Conservation (phyloP, 371 early-diverging fungal species). For the Zychaea mexicana region DNA sequence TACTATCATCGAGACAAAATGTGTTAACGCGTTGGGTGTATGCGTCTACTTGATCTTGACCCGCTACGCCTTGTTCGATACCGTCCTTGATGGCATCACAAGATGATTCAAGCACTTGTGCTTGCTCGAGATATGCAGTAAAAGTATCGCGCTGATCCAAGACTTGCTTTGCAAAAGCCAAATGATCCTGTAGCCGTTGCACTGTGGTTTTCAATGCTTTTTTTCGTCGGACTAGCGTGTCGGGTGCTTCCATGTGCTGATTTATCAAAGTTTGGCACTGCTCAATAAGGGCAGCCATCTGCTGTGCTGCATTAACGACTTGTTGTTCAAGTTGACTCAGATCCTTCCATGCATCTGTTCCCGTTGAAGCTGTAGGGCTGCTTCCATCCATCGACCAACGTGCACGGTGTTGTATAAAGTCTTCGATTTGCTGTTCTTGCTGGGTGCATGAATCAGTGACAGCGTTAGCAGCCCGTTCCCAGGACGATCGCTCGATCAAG, state of each 20-base stretch:
- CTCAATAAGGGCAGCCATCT: background rate
- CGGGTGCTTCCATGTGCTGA: background rate
- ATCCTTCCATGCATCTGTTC: background rate
- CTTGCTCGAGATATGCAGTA: slow-evolving; percentile 2
- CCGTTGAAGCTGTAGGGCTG: background rate
- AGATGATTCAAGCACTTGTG: slow-evolving; percentile 4
- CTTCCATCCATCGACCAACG: slow-evolving; percentile 22
- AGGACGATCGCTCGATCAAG: slow-evolving; percentile 15
- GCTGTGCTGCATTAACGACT: background rate
- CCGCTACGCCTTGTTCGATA: slow-evolving; percentile 6
- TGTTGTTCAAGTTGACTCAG: background rate
- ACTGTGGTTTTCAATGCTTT: background rate
- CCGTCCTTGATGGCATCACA: slow-evolving; percentile 3
- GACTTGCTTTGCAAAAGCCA: slow-evolving; percentile 17
- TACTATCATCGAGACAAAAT: background rate
- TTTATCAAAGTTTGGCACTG: background rate
- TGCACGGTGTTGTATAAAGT: slow-evolving; percentile 17
- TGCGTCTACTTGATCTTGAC: background rate
- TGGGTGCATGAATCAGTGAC: slow-evolving; percentile 13
- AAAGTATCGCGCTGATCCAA: slow-evolving; percentile 7
- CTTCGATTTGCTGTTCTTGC: slow-evolving; percentile 18
- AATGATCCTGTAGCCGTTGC: background rate
- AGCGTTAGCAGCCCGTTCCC: slow-evolving; percentile 19
- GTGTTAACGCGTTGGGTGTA: background rate
- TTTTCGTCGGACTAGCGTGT: slow-evolving; percentile 3